Percentiles rank a stretch among this genome's conserved stretches.
These are phyloP conservation scores for Scheffersomyces titani DNA, from an alignment of 1,139 yeast species.

Conservation along the genomic window DNA sequence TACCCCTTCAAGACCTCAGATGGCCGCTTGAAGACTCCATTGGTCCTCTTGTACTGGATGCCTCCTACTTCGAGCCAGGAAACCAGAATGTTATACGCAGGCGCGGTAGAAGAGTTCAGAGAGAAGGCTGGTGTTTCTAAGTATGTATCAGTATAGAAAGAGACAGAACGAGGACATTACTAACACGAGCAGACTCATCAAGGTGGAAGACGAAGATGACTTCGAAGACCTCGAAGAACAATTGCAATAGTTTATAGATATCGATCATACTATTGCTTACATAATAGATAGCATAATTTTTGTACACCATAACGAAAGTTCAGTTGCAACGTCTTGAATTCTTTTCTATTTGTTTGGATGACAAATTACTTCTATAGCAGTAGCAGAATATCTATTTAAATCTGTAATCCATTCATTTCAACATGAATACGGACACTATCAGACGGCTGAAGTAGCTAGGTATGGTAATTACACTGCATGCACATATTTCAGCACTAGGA, in stretches of 20 bases:
- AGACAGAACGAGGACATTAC: conserved; percentile 13
- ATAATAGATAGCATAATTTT: neutral
- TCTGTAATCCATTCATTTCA: neutral
- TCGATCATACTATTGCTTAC: neutral
- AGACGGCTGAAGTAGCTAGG: neutral
- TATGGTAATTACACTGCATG: neutral
- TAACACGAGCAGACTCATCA: conserved; percentile 44
- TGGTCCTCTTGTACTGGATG: conserved; percentile 79
- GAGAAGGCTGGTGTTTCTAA: conserved; percentile 75
- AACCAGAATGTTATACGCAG: conserved; percentile 84
- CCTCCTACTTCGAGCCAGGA: conserved; percentile 84
- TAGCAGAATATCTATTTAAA: no score
- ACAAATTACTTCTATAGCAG: no score
- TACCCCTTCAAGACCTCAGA: conserved; percentile 70
- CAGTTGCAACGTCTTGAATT: no score
- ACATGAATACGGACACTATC: neutral
- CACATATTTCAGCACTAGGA: neutral
- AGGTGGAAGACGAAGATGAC: conserved; percentile 63
- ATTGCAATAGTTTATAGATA: conserved; percentile 7
- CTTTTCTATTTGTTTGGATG: no score
- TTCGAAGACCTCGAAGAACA: conserved; percentile 48
- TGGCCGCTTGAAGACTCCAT: conserved; percentile 73
- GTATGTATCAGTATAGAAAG: conserved; percentile 32
- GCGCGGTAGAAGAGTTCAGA: conserved; percentile 78
- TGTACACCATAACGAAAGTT: neutral